These are phyloP conservation scores for Phytophthora pinifolia DNA, from an alignment of 352 stramenopile species.

Conservation along the genomic window DNA sequence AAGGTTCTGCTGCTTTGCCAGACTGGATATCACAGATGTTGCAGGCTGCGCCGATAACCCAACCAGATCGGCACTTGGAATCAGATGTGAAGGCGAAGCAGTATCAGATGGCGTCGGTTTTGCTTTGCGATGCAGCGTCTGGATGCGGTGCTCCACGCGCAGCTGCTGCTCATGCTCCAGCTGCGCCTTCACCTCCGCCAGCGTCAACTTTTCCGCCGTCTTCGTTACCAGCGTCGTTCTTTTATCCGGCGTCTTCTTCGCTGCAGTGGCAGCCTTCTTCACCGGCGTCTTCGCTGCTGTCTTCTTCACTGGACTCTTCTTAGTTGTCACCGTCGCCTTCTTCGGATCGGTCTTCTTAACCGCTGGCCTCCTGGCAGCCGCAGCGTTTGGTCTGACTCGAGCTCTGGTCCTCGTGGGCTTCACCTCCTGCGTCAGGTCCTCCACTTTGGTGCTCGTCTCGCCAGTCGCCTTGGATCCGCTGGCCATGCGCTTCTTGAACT, in stretches of 20 bases:
- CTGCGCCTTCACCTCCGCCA: slow-evolving; percentile 47
- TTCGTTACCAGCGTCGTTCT: not conserved
- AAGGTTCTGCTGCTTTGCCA: not conserved
- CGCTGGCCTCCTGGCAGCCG: not conserved
- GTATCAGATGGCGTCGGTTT: slow-evolving; percentile 1
- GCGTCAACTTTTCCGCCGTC: slow-evolving; percentile 24
- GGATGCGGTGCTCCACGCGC: slow-evolving; percentile 50
- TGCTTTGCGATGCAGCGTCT: slow-evolving; percentile 31
- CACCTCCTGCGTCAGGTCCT: slow-evolving; percentile 17
- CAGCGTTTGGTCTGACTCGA: slow-evolving; percentile 4
- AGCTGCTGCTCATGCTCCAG: slow-evolving; percentile 53
- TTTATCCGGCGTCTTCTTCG: slow-evolving; percentile 8
- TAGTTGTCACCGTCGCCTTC: not conserved
- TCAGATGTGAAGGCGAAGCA: not conserved
- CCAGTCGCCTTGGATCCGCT: not conserved
- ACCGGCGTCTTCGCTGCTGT: slow-evolving; percentile 1
- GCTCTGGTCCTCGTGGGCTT: slow-evolving; percentile 10
- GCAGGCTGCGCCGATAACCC: not conserved
- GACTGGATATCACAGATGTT: not conserved
- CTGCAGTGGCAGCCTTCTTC: slow-evolving; percentile 4
- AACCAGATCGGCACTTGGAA: not conserved
- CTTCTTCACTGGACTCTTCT: not conserved
- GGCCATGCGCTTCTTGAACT: slow-evolving; percentile 61
- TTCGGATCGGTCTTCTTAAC: slow-evolving; percentile 26
- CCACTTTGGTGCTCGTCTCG: slow-evolving; percentile 3